Percentiles rank a stretch among this genome's conserved stretches.
Evolutionary conservation across 2,329 filamentous ascomycete species (phyloP).

Genomic region (Aspergillus jensenii): DNA sequence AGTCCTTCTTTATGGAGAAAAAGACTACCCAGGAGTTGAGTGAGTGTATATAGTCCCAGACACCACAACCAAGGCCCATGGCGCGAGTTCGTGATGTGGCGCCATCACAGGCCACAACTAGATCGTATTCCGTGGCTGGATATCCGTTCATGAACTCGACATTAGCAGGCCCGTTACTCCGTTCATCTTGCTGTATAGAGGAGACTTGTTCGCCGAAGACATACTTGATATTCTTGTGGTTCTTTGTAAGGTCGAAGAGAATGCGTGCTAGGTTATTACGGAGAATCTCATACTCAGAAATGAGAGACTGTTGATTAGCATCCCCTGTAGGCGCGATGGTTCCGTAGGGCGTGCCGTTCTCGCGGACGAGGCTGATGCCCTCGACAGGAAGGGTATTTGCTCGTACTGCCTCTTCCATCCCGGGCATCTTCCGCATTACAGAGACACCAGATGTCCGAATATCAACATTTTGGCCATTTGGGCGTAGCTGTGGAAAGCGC

Average conservation of each 20-base stretch:
- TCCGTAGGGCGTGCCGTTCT: neutral
- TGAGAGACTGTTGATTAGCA: neutral
- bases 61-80: neutral
- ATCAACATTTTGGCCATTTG: neutral
- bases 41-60: neutral
- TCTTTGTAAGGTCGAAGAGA: neutral
- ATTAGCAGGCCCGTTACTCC: too few species aligned
- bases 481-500: neutral
- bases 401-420: neutral
- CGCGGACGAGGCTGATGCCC: neutral
- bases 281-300: conserved; percentile 2
- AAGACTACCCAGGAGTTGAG: too few species aligned
- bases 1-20: too few species aligned
- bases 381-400: neutral
- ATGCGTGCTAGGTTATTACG: neutral
- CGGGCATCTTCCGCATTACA: neutral
- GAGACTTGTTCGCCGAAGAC: conserved; percentile 1
- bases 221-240: neutral
- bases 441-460: neutral
- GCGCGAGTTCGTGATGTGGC: neutral
- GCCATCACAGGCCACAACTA: neutral
- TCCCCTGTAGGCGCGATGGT: neutral
- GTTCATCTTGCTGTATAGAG: neutral
- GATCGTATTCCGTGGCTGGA: neutral
- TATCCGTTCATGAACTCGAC: neutral